Conservation (phyloP, 2,329 filamentous ascomycete genomes). For the Cladophialophora chaetospira region DNA sequence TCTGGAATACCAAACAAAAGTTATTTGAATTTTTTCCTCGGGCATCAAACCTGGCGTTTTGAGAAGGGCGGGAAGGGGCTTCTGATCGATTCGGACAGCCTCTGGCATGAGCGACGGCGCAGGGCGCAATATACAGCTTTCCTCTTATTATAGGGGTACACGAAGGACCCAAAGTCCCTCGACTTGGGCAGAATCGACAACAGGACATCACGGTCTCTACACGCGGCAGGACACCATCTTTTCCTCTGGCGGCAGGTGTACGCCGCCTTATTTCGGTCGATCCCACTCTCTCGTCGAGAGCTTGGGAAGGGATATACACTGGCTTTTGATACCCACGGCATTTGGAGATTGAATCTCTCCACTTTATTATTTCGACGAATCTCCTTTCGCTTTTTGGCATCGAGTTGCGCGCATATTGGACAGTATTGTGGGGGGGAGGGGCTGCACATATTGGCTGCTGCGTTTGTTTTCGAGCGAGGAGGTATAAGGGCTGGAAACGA, state of each 20-base stretch:
- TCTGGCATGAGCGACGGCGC: conserved; percentile 13
- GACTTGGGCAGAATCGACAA: not conserved
- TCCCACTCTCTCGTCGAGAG: not conserved
- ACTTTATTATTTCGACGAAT: conserved; percentile 5
- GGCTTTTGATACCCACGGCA: conserved; percentile 9
- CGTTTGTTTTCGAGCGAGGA: too few relatives aligned
- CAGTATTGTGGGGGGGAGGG: too few relatives aligned
- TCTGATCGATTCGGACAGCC: not conserved
- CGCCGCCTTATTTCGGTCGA: too few relatives aligned
- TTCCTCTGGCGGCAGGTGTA: not conserved
- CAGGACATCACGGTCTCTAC: conserved; percentile 2
- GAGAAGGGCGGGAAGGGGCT: not conserved
- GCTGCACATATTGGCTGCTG: too few relatives aligned
- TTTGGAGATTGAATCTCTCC: conserved; percentile 3
- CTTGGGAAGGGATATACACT: not conserved
- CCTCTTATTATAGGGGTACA: not conserved
- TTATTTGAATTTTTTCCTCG: conserved; percentile 10
- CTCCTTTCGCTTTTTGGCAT: conserved; percentile 4
- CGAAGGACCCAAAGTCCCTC: not conserved
- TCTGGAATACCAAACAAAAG: conserved; percentile 26
- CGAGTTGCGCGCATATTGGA: too few relatives aligned
- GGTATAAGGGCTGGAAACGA: too few relatives aligned
- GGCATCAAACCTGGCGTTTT: conserved; percentile 4
- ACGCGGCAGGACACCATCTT: not conserved
- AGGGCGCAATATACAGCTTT: not conserved